phyloP scores from a whole-genome alignment of 441 rosid species.

The Gossypium gossypioides region DNA sequence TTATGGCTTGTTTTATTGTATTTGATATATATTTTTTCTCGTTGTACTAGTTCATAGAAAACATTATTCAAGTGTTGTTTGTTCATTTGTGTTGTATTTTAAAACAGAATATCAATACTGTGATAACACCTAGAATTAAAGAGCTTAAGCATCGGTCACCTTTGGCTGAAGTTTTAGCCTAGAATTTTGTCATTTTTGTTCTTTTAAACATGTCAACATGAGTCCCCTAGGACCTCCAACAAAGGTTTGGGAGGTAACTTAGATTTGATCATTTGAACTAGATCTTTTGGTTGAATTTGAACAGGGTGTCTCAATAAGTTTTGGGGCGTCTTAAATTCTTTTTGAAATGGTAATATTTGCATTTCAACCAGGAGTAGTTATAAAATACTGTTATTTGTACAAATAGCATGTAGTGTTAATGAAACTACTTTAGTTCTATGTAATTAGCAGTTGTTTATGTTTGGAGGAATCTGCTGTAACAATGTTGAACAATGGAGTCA shows the following conservation, averaged over 20 bases:
- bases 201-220: not conserved
- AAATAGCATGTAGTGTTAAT: not conserved
- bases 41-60: not conserved
- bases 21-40: not conserved
- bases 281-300: not conserved
- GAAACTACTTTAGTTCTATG: not conserved
- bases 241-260: not conserved
- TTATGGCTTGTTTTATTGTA: not conserved
- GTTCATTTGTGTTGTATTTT: not conserved
- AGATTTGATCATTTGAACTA: not conserved
- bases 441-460: not conserved
- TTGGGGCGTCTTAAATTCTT: not conserved
- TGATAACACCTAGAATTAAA: not conserved
- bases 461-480: not conserved
- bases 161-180: not conserved
- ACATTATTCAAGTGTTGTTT: not conserved
- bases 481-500: not conserved
- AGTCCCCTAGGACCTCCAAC: not conserved
- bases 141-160: not conserved
- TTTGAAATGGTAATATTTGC: not conserved
- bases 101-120: not conserved
- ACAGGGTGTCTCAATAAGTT: not conserved
- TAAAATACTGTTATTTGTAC: not conserved
- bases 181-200: not conserved
- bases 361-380: not conserved